phyloP scores from a whole-genome alignment of 306 rosid species.

The Corylus americana region DNA sequence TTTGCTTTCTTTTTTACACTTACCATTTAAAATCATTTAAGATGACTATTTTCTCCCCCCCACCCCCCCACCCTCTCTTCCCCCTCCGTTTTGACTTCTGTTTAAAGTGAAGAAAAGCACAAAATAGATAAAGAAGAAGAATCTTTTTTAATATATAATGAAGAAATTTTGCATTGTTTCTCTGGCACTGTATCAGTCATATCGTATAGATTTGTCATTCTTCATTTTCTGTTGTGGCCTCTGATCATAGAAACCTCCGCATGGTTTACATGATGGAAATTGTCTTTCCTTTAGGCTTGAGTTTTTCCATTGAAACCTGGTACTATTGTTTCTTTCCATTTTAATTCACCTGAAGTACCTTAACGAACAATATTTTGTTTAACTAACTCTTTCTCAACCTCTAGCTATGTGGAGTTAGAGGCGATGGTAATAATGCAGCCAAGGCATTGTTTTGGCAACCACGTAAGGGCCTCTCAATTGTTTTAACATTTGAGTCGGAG shows the following conservation, averaged over 20 bases:
- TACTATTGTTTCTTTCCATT: background rate
- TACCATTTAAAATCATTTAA: background rate
- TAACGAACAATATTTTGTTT: background rate
- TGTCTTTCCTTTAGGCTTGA: background rate
- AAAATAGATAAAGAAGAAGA: background rate
- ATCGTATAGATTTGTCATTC: background rate
- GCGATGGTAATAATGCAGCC: conserved; percentile 49
- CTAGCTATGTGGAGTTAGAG: conserved; percentile 82
- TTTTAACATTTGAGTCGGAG: conserved; percentile 80
- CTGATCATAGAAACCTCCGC: background rate
- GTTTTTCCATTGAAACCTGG: background rate
- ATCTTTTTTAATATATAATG: background rate
- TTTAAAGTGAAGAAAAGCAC: background rate
- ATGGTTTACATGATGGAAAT: background rate
- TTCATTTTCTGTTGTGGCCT: background rate
- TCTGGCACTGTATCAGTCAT: background rate
- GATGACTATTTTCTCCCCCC: background rate
- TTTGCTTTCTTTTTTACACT: too few relatives aligned
- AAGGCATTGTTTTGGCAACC: conserved; percentile 91
- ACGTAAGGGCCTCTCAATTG: conserved; percentile 80
- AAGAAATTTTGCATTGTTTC: background rate
- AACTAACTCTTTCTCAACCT: conserved; percentile 23
- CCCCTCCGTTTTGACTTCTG: background rate
- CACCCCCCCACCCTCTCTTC: background rate
- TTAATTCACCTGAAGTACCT: background rate